A percentile compares a stretch with the other conserved stretches of the same genome.
phyloP scores from a whole-genome alignment of 2,329 filamentous ascomycete species.

The Stagonosporopsis chrysanthemi region DNA sequence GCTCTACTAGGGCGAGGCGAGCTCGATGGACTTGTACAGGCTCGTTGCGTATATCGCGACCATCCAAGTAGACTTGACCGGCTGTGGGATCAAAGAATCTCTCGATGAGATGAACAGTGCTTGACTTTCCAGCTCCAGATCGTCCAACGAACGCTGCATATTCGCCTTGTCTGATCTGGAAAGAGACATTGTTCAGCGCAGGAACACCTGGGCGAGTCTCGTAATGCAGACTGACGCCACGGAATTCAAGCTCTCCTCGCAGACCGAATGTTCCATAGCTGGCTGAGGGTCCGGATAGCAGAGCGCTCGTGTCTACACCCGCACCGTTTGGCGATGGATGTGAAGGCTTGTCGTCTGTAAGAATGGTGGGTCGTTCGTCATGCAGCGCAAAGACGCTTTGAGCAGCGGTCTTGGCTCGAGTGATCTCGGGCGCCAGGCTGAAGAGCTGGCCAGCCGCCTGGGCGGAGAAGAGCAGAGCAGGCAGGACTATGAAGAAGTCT shows the following conservation, averaged over 20 bases:
- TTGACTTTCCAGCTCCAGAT: conserved; percentile 56
- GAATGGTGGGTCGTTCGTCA: conserved; percentile 51
- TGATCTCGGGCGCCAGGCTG: conserved; percentile 56
- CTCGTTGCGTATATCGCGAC: conserved; percentile 51
- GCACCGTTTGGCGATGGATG: background rate
- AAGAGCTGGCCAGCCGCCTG: conserved; percentile 58
- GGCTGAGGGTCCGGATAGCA: conserved; percentile 25
- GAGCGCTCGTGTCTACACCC: conserved; percentile 7
- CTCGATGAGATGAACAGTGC: conserved; percentile 56
- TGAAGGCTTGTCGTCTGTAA: conserved; percentile 24
- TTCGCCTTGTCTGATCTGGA: conserved; percentile 49
- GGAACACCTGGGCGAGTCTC: conserved; percentile 39
- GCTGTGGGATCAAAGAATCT: conserved; percentile 54
- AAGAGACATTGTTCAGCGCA: conserved; percentile 49
- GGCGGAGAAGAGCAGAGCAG: conserved; percentile 56
- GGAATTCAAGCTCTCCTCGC: conserved; percentile 44
- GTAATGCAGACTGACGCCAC: conserved; percentile 44
- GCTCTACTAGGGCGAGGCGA: conserved; percentile 53
- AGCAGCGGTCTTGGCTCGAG: conserved; percentile 55
- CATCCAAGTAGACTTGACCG: conserved; percentile 52
- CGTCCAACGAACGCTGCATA: conserved; percentile 54
- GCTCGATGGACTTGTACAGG: conserved; percentile 49
- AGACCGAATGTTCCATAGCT: conserved; percentile 30
- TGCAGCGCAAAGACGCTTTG: conserved; percentile 54
- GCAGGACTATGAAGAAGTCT: conserved; percentile 57